A percentile compares a stretch with the other conserved stretches of the same genome.
Conservation (phyloP, 495 filamentous ascomycete genomes). For the Acidomyces sp. region DNA sequence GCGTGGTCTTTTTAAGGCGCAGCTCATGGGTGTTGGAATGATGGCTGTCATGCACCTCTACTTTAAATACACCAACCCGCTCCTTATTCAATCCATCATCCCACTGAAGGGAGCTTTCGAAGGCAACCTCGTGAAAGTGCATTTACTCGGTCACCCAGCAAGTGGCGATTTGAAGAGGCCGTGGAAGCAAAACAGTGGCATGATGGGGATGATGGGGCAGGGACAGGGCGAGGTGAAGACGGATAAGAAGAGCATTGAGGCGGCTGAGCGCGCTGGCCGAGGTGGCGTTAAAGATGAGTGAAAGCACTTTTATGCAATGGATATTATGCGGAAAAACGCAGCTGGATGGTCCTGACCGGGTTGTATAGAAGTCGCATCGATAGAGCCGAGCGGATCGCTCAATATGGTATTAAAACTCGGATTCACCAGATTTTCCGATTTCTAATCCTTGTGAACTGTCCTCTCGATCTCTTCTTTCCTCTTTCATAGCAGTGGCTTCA, state of each 20-base stretch:
- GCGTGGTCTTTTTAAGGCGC: conserved; percentile 65
- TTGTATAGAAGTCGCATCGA: too few relatives aligned
- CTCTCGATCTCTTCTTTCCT: too few relatives aligned
- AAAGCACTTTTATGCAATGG: too few relatives aligned
- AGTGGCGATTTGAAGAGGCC: conserved; percentile 84
- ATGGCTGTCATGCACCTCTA: conserved; percentile 98
- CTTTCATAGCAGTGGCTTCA: too few relatives aligned
- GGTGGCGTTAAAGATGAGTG: conserved; percentile 35
- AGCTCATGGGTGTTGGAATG: conserved; percentile 92
- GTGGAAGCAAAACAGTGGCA: conserved; percentile 62
- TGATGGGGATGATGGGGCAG: conserved; percentile 61
- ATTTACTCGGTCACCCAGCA: conserved; percentile 81
- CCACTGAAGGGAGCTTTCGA: conserved; percentile 92
- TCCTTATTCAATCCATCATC: conserved; percentile 96
- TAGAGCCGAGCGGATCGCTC: too few relatives aligned
- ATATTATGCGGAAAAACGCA: too few relatives aligned
- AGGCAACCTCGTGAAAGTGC: conserved; percentile 88
- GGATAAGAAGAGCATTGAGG: conserved; percentile 82
- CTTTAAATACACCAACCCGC: conserved; percentile 98
- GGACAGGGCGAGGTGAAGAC: conserved; percentile 62
- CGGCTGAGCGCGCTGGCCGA: conserved; percentile 29
- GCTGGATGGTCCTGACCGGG: too few relatives aligned
- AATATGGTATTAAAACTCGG: too few relatives aligned
- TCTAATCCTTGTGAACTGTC: too few relatives aligned
- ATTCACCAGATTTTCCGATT: too few relatives aligned